Evolutionary conservation across 2,329 filamentous ascomycete species (phyloP), one percentile per base, ranked within the genome.

Genomic region (Pyrenophora seminiperda): DNA sequence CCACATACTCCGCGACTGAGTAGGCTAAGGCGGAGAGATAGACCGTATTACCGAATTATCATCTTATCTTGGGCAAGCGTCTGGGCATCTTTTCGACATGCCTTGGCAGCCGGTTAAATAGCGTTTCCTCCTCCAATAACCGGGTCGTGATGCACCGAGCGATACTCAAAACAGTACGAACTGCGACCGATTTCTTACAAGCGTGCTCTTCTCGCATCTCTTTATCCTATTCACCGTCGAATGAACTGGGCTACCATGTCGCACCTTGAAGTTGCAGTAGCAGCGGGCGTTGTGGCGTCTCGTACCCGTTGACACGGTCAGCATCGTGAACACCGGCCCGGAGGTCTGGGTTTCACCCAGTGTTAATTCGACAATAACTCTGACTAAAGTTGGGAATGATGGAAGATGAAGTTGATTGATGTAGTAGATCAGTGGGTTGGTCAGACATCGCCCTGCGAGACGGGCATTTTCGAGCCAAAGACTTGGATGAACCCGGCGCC

Each of bases 21-120:
- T 40, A 47, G 37, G 52, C 54, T 49, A 54, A 65, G 60, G 50
- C 63, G 63, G 63, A 63, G 55, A 43, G 19, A 15, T 39, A 44
- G 51, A 53, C 66, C 64, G 62, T 50, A 56, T 54, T 62, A 65
- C 66, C 66, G 66, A 62, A 59, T 51, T 29, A 53, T 38, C 50
- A 46, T 18, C 62, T 59, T 46, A 50, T 53, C 45, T 48, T 40
- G 56, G 59, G 47, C 42, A 65, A 59, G 65, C 54, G 63, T 58
- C 59, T 65, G 41, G 61, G 61, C 61, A 47, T 32, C 19, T 45
- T 34, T 47, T 51, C 46, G 22, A 51, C 50, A 39, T 33, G 31
- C 32, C 54, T 64, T 62, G 59, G 62, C 59, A 47, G 30, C 61
- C 61, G 62, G 62, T 39, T 65, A 65, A 64, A 63, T 59, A 48